Evolutionary conservation across 148 eudicot genomes (phyloP).

Genomic region (Limonium bicolor): DNA sequence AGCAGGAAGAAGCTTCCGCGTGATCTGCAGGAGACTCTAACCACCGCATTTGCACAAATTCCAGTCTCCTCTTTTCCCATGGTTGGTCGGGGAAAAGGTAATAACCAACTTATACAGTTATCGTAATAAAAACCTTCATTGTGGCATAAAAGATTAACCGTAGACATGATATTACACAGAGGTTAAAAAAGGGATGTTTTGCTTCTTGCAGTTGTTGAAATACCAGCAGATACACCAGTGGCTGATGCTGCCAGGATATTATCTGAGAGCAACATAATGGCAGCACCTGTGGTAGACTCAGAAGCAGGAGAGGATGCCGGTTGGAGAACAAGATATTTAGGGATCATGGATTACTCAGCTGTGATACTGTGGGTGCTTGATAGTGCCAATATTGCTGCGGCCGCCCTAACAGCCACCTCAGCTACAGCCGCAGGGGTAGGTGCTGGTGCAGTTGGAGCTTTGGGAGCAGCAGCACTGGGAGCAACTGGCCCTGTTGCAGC

Average conservation of each 20-base stretch:
- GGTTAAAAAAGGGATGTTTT: too few species aligned
- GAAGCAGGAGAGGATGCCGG: conserved; percentile 28
- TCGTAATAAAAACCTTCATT: too few species aligned
- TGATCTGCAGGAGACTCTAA: conserved; percentile 53
- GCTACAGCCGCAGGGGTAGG: conserved; percentile 86
- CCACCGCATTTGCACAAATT: conserved; percentile 56
- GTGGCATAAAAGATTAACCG: too few species aligned
- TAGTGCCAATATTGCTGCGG: conserved; percentile 64
- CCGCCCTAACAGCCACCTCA: conserved; percentile 63
- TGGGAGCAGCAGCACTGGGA: conserved; percentile 68
- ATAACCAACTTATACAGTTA: background rate
- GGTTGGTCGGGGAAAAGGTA: conserved; percentile 93
- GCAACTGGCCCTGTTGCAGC: conserved; percentile 70
- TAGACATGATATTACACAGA: too few species aligned
- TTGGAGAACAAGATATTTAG: conserved; percentile 65
- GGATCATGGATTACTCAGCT: conserved; percentile 76
- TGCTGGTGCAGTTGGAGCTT: conserved; percentile 74
- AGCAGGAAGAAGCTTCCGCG: conserved; percentile 52
- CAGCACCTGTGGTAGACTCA: conserved; percentile 74
- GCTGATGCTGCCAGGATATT: conserved; percentile 63
- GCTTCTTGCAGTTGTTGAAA: conserved; percentile 62
- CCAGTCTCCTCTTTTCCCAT: conserved; percentile 75
- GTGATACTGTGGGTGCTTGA: conserved; percentile 82
- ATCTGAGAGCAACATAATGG: conserved; percentile 71
- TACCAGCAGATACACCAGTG: conserved; percentile 46